Conservation (phyloP, 345 rosid genomes). For the Moringa oleifera region DNA sequence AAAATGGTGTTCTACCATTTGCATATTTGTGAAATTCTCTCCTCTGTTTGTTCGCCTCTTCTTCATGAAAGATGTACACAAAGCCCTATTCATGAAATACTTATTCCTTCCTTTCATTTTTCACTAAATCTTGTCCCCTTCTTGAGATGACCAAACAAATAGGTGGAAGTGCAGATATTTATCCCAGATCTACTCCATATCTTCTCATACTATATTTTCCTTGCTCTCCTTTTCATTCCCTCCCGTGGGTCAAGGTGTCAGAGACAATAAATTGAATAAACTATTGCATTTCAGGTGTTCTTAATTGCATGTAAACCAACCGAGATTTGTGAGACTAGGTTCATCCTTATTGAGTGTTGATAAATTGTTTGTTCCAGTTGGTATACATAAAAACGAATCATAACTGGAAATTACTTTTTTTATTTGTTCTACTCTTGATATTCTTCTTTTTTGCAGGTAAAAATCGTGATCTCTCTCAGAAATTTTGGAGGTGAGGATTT, state of each 20-base stretch:
- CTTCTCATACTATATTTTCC: not conserved
- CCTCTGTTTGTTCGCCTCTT: not conserved
- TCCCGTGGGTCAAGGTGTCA: not conserved
- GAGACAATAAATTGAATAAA: too few species aligned
- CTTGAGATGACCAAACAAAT: not conserved
- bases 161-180: too few species aligned
- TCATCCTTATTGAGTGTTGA: too few species aligned
- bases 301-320: too few species aligned
- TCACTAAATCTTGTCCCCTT: not conserved
- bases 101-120: not conserved
- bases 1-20: not conserved
- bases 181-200: not conserved
- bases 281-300: not conserved
- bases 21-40: too few species aligned
- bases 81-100: not conserved
- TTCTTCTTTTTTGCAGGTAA: constrained; percentile 51
- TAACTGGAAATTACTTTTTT: too few species aligned
- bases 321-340: too few species aligned
- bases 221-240: not conserved
- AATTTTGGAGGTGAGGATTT: constrained; percentile 88
- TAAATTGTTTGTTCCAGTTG: too few species aligned
- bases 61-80: not conserved
- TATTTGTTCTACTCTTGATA: not conserved
- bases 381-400: too few species aligned
- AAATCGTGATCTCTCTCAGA: constrained; percentile 71